Conservation (phyloP, 148 eudicot species). For the Polygonum aviculare region DNA sequence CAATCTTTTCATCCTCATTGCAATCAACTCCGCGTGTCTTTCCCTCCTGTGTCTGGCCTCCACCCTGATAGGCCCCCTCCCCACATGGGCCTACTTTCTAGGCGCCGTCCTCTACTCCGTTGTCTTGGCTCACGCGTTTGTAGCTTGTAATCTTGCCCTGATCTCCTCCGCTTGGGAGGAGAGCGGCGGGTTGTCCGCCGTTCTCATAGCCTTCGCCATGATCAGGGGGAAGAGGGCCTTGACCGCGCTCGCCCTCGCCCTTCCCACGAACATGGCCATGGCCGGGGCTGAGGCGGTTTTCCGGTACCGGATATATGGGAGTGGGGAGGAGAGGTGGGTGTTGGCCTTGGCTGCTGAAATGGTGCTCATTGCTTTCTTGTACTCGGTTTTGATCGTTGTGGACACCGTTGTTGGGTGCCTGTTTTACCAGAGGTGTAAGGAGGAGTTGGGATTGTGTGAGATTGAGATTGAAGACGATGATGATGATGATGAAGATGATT, state of each 20-base stretch:
- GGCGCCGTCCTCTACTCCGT: slow-evolving; percentile 59
- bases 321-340: not conserved
- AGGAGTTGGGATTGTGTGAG: slow-evolving; percentile 2
- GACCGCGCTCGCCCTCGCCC: slow-evolving; percentile 53
- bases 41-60: slow-evolving; percentile 32
- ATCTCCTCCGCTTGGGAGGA: slow-evolving; percentile 19
- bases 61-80: slow-evolving; percentile 25
- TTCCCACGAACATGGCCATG: slow-evolving; percentile 45
- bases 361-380: slow-evolving; percentile 50
- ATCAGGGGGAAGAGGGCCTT: slow-evolving; percentile 42
- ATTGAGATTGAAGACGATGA: not conserved
- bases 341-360: slow-evolving; percentile 41
- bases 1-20: slow-evolving; percentile 22
- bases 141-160: slow-evolving; percentile 46
- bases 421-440: slow-evolving; percentile 47
- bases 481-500: not conserved
- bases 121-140: slow-evolving; percentile 48
- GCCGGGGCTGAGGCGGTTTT: slow-evolving; percentile 67
- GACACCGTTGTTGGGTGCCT: slow-evolving; percentile 46
- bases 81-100: slow-evolving; percentile 17
- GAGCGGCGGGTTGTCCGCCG: slow-evolving; percentile 32
- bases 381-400: slow-evolving; percentile 43
- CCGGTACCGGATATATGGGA: slow-evolving; percentile 41
- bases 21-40: slow-evolving; percentile 58
- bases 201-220: slow-evolving; percentile 41